phyloP scores from a whole-genome alignment of 1,139 yeast species.

The Pneumocystis jirovecii region DNA sequence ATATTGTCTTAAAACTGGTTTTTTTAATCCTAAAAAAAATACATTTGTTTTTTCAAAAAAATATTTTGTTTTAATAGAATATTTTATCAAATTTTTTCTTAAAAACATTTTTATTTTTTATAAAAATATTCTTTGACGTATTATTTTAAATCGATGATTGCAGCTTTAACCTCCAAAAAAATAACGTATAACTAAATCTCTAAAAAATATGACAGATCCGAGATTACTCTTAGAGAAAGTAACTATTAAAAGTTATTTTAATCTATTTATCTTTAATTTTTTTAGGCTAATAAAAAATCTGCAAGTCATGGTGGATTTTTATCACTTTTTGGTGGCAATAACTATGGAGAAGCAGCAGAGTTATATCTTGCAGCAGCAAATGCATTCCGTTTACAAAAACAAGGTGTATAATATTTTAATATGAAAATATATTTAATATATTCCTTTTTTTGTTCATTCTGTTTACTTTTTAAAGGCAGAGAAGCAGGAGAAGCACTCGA shows the following conservation, averaged over 20 bases:
- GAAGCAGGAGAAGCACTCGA: constrained; percentile 74
- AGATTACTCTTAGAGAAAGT: constrained; percentile 10
- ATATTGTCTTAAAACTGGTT: not conserved
- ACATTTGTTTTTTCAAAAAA: not conserved
- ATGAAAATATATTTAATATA: not conserved
- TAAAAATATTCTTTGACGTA: not conserved
- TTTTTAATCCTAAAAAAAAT: not conserved
- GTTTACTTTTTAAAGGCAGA: constrained; percentile 22
- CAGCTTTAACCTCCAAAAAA: not conserved
- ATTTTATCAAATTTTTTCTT: not conserved
- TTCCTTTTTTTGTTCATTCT: constrained; percentile 6
- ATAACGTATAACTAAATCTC: not conserved
- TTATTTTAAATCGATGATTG: no score
- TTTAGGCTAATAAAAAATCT: constrained; percentile 53
- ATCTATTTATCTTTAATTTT: not conserved
- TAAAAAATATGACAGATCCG: constrained; percentile 10
- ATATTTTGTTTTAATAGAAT: not conserved
- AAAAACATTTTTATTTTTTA: no score
- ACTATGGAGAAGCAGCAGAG: constrained; percentile 86
- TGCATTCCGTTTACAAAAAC: constrained; percentile 60
- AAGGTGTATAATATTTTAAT: constrained; percentile 22
- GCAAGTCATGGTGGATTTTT: constrained; percentile 64
- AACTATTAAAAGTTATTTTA: not conserved
- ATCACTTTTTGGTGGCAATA: constrained; percentile 52
- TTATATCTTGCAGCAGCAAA: constrained; percentile 84